These are phyloP conservation scores for Diplotaxis tenuifolia DNA, from an alignment of 345 rosid genomes.

Conservation along the genomic window DNA sequence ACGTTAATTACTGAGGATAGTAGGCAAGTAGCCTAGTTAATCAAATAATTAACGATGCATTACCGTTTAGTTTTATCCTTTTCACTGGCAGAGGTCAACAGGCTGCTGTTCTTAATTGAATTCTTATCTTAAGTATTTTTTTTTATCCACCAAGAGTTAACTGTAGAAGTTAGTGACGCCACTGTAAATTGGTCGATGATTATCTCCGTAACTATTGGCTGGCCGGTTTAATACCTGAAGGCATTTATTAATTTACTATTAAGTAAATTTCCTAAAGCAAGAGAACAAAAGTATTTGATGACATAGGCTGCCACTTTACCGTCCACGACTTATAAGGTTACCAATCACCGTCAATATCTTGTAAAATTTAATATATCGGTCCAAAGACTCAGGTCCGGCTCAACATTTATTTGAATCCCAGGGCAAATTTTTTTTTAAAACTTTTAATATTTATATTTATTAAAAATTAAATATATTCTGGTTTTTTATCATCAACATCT, in stretches of 20 bases:
- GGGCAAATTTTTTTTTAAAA: too few relatives aligned
- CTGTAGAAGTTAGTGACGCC: slow-evolving; percentile 22
- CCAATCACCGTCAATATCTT: slow-evolving; percentile 27
- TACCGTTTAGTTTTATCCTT: not conserved
- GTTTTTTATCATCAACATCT: too few relatives aligned
- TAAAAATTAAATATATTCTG: too few relatives aligned
- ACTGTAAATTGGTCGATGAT: slow-evolving; percentile 13
- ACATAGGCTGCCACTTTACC: slow-evolving; percentile 35
- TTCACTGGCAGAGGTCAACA: slow-evolving; percentile 1
- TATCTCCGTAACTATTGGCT: slow-evolving; percentile 24
- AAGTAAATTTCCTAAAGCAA: slow-evolving; percentile 14
- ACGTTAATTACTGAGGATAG: not conserved
- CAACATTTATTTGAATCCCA: too few relatives aligned
- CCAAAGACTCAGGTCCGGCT: too few relatives aligned
- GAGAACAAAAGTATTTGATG: slow-evolving; percentile 22
- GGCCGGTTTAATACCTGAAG: slow-evolving; percentile 24
- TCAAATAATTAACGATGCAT: not conserved
- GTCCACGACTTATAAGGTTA: slow-evolving; percentile 35
- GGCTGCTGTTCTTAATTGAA: not conserved
- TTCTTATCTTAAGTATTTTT: not conserved
- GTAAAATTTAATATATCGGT: slow-evolving; percentile 10
- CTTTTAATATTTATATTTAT: too few relatives aligned
- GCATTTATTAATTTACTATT: not conserved
- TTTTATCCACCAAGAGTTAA: not conserved
- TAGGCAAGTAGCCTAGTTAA: not conserved